Percentiles rank a stretch among this genome's conserved stretches.
These are phyloP conservation scores for Triticum aestivum DNA, from an alignment of 176 grass and related monocot species.

Conservation along the genomic window IWGSC_CS_RefSeq_v2.1 NC_057800.1:8003073-8003572, in stretches of 20 bases:
- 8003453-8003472: conserved; percentile 27
- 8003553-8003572: not conserved
- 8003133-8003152: not conserved
- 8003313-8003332: not conserved
- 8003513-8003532: conserved; percentile 36
- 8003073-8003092: conserved; percentile 18
- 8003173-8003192: not conserved
- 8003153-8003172: not conserved
- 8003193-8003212: not conserved
- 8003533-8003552: not conserved
- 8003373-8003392: conserved; percentile 32
- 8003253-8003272: conserved; percentile 3
- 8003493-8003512: conserved; percentile 11
- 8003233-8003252: conserved; percentile 1
- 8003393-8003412: conserved; percentile 9
- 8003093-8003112: conserved; percentile 1
- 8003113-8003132: not conserved
- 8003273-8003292: not conserved
- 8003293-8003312: not conserved
- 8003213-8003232: not conserved
- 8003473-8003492: conserved; percentile 27
- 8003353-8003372: conserved; percentile 33
- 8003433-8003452: not conserved
- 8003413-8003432: conserved; percentile 51
- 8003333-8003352: not conserved